phyloP scores from a whole-genome alignment of 495 filamentous ascomycete genomes.

The Stereocaulon alpinum region DNA sequence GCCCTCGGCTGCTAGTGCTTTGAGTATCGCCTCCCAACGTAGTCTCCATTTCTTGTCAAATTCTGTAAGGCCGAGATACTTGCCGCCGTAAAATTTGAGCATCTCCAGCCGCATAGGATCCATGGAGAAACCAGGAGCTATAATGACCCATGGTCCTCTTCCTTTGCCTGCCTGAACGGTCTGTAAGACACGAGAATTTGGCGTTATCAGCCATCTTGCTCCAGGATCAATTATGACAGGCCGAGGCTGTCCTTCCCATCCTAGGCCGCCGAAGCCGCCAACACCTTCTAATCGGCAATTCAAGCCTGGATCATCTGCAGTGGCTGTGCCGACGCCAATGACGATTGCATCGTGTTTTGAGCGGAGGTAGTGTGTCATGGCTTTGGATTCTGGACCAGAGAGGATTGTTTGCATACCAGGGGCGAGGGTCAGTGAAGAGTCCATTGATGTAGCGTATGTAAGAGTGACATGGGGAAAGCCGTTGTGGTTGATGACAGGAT shows the following conservation, averaged over 20 bases:
- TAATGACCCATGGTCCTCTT: slow-evolving; percentile 60
- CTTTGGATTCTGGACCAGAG: slow-evolving; percentile 71
- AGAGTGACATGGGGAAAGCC: slow-evolving; percentile 52
- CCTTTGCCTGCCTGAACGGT: slow-evolving; percentile 57
- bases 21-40: slow-evolving; percentile 54
- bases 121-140: slow-evolving; percentile 40
- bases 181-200: slow-evolving; percentile 50
- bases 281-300: slow-evolving; percentile 62
- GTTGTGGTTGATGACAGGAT: slow-evolving; percentile 26
- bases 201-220: slow-evolving; percentile 53
- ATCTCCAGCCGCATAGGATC: slow-evolving; percentile 36
- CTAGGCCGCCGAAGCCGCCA: slow-evolving; percentile 41
- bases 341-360: slow-evolving; percentile 74
- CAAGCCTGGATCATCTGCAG: slow-evolving; percentile 73
- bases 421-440: slow-evolving; percentile 62
- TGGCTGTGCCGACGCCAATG: slow-evolving; percentile 72
- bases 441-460: slow-evolving; percentile 85
- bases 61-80: slow-evolving; percentile 39
- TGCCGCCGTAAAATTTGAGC: slow-evolving; percentile 41
- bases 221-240: slow-evolving; percentile 72
- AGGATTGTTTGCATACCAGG: slow-evolving; percentile 68
- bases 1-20: slow-evolving; percentile 45
- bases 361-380: slow-evolving; percentile 86
- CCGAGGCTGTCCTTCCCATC: slow-evolving; percentile 54
- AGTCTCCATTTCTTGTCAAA: slow-evolving; percentile 42